Conservation (phyloP, 768 basidiomycete genomes). For the Sarcodon aspratus region DNA sequence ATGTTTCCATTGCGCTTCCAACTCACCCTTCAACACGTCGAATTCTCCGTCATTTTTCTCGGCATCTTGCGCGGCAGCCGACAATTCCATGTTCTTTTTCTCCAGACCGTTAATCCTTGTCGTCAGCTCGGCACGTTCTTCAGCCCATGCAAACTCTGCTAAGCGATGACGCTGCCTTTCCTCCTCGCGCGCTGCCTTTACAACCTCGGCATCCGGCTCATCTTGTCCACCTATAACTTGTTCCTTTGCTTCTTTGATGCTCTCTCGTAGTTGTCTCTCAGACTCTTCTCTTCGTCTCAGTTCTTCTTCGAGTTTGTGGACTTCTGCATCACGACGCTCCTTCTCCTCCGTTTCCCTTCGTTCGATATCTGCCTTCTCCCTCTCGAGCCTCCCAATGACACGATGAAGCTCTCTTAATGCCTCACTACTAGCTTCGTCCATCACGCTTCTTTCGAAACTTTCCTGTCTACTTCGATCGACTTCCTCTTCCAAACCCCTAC, state of each 20-base stretch:
- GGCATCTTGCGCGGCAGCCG: conserved; percentile 25
- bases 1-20: conserved; percentile 63
- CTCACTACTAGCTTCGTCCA: conserved; percentile 73
- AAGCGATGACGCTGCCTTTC: conserved; percentile 25
- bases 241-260: conserved; percentile 42
- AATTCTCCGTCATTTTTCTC: conserved; percentile 18
- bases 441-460: conserved; percentile 70
- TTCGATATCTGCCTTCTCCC: conserved; percentile 42
- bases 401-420: conserved; percentile 72
- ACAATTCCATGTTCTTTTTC: conserved; percentile 27
- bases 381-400: conserved; percentile 67
- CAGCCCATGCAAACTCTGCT: conserved; percentile 34
- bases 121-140: conserved; percentile 37
- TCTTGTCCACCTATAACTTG: conserved; percentile 37
- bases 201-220: conserved; percentile 12
- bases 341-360: conserved; percentile 18
- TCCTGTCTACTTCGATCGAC: conserved; percentile 78
- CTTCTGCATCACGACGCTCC: conserved; percentile 36
- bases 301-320: conserved; percentile 35
- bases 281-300: conserved; percentile 37
- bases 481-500: conserved; percentile 69
- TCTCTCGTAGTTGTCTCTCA: conserved; percentile 40
- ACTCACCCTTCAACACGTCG: conserved; percentile 40
- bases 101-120: conserved; percentile 29
- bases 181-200: conserved; percentile 18